Base-by-base conservation (phyloP, 768 basidiomycete species). In the Sporobolomyces phaffii region DNA sequence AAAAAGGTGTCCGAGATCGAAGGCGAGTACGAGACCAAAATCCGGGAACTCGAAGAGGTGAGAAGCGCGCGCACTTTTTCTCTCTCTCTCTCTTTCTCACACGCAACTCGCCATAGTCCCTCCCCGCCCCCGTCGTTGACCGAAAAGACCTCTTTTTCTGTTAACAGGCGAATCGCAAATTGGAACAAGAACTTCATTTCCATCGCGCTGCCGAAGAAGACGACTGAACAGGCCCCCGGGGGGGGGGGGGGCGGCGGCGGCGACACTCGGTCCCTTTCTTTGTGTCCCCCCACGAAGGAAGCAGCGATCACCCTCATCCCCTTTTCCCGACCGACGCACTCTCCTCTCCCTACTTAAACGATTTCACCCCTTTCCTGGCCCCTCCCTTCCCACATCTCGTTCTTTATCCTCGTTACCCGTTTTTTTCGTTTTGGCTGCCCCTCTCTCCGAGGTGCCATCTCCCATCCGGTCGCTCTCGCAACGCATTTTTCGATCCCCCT, bases 1-100 rank as follows among this genome's bases (percentile, higher is more conserved):
- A 80, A 87, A 68, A 91, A 87, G 80, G 76, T 92, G 70, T 80
- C 85, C 57, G 89, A 91, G 77, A 69, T 90, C 60, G 81, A 87
- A 75, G 85, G 85, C 20, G 83, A 83, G 26, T 84, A 88, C 73
- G 81, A 78, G 73, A 82, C 82, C 40, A 82, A 89, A 73, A 80
- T 89, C 11, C 84, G 18, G 3, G 64, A 61, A 43, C 20, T 62
- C 22, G 20, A 24, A 20, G 52, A 62, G 64, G 69, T 65, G 18
- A 49, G 68, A 7, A 9, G 18, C 3, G 4, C 22, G 22, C 31
- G 18, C 5, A 8, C 22, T 13, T 11, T 1, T 9, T 10, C 22
- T n/a, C 5, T 45, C 36, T 13, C 33, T 5, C 24, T 43, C 24
- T 28, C 18, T 13, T 18, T 8, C 26, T 57, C 11, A 18, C 11